Base-by-base conservation (phyloP, 805 yeast species). In the Yarrowia porcina region DNA sequence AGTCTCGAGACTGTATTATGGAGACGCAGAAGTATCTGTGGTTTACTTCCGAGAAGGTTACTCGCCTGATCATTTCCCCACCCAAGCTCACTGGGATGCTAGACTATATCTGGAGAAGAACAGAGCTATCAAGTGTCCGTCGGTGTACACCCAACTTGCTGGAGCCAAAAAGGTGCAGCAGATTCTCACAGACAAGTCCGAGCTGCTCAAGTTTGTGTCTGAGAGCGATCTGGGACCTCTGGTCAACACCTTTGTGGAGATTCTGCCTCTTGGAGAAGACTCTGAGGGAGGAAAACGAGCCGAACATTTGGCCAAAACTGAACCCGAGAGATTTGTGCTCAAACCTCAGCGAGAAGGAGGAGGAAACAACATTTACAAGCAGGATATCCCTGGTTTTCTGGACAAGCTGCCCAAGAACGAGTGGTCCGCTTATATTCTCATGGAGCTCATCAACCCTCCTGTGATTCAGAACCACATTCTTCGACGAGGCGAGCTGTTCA, bases 331-430 rank as follows among this genome's bases (percentile, higher is more conserved):
- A 23, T 94, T 78, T 72, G 99, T 94, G 0, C 79, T 94, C 69
- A 94, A 94, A 71, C 99, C 99, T 4, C 99, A 94, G 75, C 83
- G 99, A 77, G 99, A 94, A 78, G 99, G 99, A 39, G 99, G 99
- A 49, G 99, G 99, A 18, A 91, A 94, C 74, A 94, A 94, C 72
- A 83, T 94, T 62, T 94, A 94, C 75, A 89, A 89, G 70, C 83
- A 84, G 36, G 88, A 90, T 69, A 94, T 94, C 64, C 97, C 97
- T 1, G 77, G 66, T 0, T 93, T 90, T 70, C 75, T 94, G 69
- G 71, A 79, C 12, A 67, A 77, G 0, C 69, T 89, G 11, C 84
- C 86, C 11, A 84, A 87, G 69, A 75, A 79, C 18, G 88, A 88
- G 38, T 93, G 97, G 97, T 85, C 83, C 23, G 96, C 90, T 0